phyloP scores from a whole-genome alignment of 768 basidiomycete species.

The Tulasnella sp. region DNA sequence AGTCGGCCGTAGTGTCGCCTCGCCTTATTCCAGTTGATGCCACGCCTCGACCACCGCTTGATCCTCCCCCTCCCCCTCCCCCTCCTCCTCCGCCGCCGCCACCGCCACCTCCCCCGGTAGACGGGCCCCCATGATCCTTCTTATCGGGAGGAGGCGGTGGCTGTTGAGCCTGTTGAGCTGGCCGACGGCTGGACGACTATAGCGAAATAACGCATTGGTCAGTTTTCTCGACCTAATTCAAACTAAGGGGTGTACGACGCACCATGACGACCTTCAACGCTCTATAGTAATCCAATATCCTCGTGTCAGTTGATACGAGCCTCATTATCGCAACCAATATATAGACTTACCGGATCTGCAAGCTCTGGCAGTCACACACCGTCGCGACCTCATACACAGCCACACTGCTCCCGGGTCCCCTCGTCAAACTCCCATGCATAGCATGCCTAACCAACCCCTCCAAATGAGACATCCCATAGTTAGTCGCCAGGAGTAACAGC shows the following conservation, averaged over 20 bases:
- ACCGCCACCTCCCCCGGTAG: no score
- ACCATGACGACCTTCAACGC: constrained; percentile 81
- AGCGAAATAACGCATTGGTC: constrained; percentile 16
- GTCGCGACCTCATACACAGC: constrained; percentile 95
- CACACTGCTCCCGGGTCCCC: constrained; percentile 65
- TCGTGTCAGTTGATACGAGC: background rate
- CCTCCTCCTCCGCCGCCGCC: no score
- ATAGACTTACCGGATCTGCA: constrained; percentile 69
- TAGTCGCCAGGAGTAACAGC: constrained; percentile 70
- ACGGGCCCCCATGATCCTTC: background rate
- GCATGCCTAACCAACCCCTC: constrained; percentile 80
- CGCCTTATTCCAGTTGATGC: background rate
- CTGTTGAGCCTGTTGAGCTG: background rate
- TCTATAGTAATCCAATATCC: background rate
- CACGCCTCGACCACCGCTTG: background rate
- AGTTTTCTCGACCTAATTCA: background rate
- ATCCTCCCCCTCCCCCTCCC: background rate
- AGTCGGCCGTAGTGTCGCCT: background rate
- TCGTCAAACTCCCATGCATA: constrained; percentile 71
- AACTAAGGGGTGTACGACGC: constrained; percentile 14
- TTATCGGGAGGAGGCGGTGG: background rate
- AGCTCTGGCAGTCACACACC: constrained; percentile 72
- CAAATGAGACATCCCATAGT: constrained; percentile 69
- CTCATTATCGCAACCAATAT: constrained; percentile 16
- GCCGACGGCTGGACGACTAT: constrained; percentile 56